Conservation (phyloP, 2,329 filamentous ascomycete species). For the Beauveria australis region DNA sequence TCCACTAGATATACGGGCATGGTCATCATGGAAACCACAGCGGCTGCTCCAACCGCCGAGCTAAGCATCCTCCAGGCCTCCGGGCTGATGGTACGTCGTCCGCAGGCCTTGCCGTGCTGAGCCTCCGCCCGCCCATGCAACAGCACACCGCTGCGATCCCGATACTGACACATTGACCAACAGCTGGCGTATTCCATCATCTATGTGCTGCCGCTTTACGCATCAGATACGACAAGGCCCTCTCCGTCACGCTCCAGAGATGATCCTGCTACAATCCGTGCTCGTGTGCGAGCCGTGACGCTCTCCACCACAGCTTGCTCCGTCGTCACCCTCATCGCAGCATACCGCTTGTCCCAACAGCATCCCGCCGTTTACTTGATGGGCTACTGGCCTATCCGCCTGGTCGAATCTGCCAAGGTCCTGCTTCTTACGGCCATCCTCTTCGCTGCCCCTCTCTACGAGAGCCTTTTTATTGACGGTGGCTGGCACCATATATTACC, state of each 20-base stretch:
- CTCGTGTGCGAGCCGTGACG: slow-evolving; percentile 72
- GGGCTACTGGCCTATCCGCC: slow-evolving; percentile 71
- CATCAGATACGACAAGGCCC: slow-evolving; percentile 70
- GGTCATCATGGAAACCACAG: neutral
- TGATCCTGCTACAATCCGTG: slow-evolving; percentile 80
- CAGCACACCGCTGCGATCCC: neutral
- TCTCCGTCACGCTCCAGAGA: slow-evolving; percentile 74
- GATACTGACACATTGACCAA: slow-evolving; percentile 12
- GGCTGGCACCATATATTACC: slow-evolving; percentile 57
- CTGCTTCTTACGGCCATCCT: slow-evolving; percentile 68
- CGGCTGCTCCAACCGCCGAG: neutral
- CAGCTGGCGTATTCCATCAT: slow-evolving; percentile 74
- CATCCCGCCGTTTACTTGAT: slow-evolving; percentile 55
- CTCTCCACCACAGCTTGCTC: slow-evolving; percentile 65
- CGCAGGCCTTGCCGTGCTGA: neutral
- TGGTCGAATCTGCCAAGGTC: slow-evolving; percentile 53
- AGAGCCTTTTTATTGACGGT: slow-evolving; percentile 64
- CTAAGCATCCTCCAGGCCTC: slow-evolving; percentile 19
- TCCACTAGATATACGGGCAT: too few relatives aligned
- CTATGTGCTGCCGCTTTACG: slow-evolving; percentile 89
- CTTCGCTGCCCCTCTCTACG: slow-evolving; percentile 79
- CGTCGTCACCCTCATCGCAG: slow-evolving; percentile 56
- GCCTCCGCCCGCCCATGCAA: neutral
- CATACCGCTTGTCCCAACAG: slow-evolving; percentile 40
- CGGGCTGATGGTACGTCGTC: slow-evolving; percentile 19